Evolutionary conservation across 2,329 filamentous ascomycete genomes (phyloP), one percentile per base, ranked within the genome.

Genomic region (Aureobasidium leucospermi): DNA sequence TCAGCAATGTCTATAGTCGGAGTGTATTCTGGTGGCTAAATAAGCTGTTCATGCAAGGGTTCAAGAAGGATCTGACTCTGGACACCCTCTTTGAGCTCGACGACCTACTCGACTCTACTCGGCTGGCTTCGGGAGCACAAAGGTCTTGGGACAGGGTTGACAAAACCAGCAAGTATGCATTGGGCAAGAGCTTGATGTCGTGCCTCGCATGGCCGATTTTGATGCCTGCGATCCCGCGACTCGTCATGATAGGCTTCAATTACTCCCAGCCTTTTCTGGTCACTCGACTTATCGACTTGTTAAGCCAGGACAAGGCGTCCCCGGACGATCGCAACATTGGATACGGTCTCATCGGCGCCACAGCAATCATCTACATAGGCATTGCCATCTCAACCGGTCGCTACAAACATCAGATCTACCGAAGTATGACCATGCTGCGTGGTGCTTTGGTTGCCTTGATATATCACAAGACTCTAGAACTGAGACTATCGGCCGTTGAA

Each of bases 381-480:
- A 47, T 58, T 16, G 55, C 55, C 19, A 19, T 58, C 32, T 58
- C 43, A 3, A 39, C 38, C 8, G 55, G 55, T 2, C 32, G 32
- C 23, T 58, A 39, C n/a, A 23, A 41, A 8, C 55, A 58, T 28
- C 16, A 13, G 8, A 48, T 16, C 34, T 47, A 32, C 28, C 16
- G 42, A 28, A 31, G 7, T 13, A 47, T 58, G 36, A 58, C 55
- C 19, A 58, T 48, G 42, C 9, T 48, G 7, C 28, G 61, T 15
- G 58, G 61, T 32, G 45, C 48, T 2, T 31, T 62, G 7, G 36
- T 36, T 8, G 43, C 53, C 3, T 31, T 56, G 13, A 51, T 62
- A 4, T 60, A 62, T 19, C 38, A 53, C 13, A 52, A 62, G 42
- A 49, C 58, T 5, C 39, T 62, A n/a, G 31, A 45, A 34, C n/a